Evolutionary conservation across 2,329 filamentous ascomycete genomes (phyloP).

Genomic region (Talaromyces sp.): DNA sequence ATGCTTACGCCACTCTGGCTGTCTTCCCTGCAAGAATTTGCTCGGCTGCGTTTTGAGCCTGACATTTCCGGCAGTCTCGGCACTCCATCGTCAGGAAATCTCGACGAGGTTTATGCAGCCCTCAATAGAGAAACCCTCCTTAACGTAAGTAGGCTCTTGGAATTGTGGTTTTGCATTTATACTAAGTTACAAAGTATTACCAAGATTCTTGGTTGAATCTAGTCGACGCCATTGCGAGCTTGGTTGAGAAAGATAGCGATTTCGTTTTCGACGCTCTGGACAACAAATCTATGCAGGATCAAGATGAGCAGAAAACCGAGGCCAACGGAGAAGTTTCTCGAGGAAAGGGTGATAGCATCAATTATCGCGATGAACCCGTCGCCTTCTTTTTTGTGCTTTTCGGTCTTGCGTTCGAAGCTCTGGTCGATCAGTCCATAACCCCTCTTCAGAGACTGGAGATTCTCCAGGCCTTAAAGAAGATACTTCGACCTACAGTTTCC

Average conservation of each 20-base stretch:
- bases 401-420: slow-evolving; percentile 90
- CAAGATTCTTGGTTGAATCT: slow-evolving; percentile 96
- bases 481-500: slow-evolving; percentile 86
- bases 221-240: slow-evolving; percentile 92
- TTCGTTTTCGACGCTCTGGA: slow-evolving; percentile 97
- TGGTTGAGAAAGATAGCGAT: slow-evolving; percentile 96
- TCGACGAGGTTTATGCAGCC: slow-evolving; percentile 92
- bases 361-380: slow-evolving; percentile 95
- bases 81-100: slow-evolving; percentile 74
- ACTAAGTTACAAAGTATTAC: slow-evolving; percentile 62
- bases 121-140: slow-evolving; percentile 90
- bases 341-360: slow-evolving; percentile 74
- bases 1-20: slow-evolving; percentile 91
- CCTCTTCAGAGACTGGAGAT: slow-evolving; percentile 81
- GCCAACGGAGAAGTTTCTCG: slow-evolving; percentile 15
- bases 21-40: slow-evolving; percentile 87
- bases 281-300: slow-evolving; percentile 57
- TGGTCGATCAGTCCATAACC: slow-evolving; percentile 74
- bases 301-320: slow-evolving; percentile 15
- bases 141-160: slow-evolving; percentile 43
- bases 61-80: slow-evolving; percentile 91
- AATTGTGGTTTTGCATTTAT: not conserved
- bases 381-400: slow-evolving; percentile 99
- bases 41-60: slow-evolving; percentile 87
- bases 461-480: slow-evolving; percentile 86